phyloP scores from a whole-genome alignment of 441 rosid species.

The Melastoma candidum region DNA sequence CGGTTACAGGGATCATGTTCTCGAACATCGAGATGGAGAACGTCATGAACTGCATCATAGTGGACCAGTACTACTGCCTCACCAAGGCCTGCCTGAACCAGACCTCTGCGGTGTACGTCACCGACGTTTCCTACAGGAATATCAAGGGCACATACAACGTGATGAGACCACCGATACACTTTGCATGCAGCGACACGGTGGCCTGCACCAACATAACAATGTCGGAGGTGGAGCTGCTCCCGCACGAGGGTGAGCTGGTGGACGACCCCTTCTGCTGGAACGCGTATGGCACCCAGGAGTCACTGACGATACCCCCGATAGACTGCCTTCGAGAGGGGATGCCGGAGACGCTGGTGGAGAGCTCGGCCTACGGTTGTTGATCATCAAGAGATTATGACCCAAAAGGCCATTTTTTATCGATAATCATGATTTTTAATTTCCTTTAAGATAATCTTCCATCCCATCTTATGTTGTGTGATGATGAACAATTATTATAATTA shows the following conservation, averaged over 20 bases:
- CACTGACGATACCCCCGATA: conserved; percentile 72
- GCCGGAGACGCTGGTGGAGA: conserved; percentile 35
- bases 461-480: too few species aligned
- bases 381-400: neutral
- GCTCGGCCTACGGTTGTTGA: conserved; percentile 34
- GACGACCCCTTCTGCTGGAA: conserved; percentile 97
- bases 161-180: conserved; percentile 69
- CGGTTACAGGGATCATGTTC: conserved; percentile 54
- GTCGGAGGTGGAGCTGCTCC: conserved; percentile 89
- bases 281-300: conserved; percentile 78
- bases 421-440: too few species aligned
- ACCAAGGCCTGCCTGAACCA: conserved; percentile 60
- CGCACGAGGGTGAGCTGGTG: conserved; percentile 62
- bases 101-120: conserved; percentile 76
- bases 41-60: conserved; percentile 75
- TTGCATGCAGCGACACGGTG: conserved; percentile 89
- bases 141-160: conserved; percentile 90
- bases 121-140: conserved; percentile 53
- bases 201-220: conserved; percentile 81
- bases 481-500: too few species aligned
- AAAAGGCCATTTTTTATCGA: too few species aligned
- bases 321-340: conserved; percentile 70
- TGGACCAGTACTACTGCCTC: conserved; percentile 83
- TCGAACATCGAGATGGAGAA: conserved; percentile 92
- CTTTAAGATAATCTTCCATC: too few species aligned